Evolutionary conservation across 2,329 filamentous ascomycete genomes (phyloP).

Genomic region (Paraconiothyrium brasiliense): DNA sequence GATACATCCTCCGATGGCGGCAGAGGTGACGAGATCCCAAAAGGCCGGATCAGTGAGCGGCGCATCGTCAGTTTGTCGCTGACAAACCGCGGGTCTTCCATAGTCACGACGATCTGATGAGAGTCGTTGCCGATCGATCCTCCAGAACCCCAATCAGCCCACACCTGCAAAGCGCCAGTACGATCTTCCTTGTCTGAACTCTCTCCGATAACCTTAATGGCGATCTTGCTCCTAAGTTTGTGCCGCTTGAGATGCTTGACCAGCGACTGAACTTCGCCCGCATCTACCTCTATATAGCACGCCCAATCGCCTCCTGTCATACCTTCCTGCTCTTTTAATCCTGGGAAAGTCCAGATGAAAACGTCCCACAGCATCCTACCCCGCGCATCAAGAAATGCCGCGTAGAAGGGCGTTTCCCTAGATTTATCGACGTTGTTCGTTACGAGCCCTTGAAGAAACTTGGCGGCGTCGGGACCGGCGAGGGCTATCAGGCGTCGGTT

Average conservation of each 20-base stretch:
- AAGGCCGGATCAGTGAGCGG: constrained; percentile 23
- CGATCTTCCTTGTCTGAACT: not conserved
- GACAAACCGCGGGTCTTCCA: constrained; percentile 36
- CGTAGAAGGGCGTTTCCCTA: constrained; percentile 63
- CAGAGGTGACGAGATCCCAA: not conserved
- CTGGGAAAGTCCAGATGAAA: constrained; percentile 73
- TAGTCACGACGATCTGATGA: constrained; percentile 17
- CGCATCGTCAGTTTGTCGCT: constrained; percentile 17
- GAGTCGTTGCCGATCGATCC: constrained; percentile 16
- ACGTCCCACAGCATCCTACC: constrained; percentile 89
- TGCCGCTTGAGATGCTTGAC: constrained; percentile 81
- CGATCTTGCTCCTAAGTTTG: constrained; percentile 83
- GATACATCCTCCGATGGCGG: not conserved
- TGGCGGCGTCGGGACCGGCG: constrained; percentile 78
- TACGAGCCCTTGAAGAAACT: constrained; percentile 88
- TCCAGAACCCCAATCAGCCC: constrained; percentile 73
- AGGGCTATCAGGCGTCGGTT: constrained; percentile 82
- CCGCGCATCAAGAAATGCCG: constrained; percentile 82
- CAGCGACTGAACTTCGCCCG: constrained; percentile 68
- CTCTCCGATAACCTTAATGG: constrained; percentile 69
- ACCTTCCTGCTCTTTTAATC: constrained; percentile 25
- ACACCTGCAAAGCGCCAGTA: constrained; percentile 67
- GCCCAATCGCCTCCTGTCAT: constrained; percentile 51
- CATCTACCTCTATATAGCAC: constrained; percentile 87
- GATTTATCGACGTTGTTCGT: constrained; percentile 73